Conservation (phyloP, 2,329 filamentous ascomycete genomes). For the Fragosphaeria purpurea region DNA sequence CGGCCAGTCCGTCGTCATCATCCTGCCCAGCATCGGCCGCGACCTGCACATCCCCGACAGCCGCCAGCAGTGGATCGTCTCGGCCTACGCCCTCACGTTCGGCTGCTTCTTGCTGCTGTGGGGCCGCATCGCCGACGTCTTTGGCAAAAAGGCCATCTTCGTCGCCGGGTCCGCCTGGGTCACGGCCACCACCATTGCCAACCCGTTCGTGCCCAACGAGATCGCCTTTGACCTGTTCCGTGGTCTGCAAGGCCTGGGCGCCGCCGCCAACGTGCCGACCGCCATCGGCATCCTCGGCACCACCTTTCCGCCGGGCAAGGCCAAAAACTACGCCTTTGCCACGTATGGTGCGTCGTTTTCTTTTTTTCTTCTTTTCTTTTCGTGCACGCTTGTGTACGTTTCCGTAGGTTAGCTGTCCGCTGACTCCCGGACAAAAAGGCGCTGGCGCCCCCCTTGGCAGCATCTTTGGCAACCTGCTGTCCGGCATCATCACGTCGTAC, state of each 20-base stretch:
- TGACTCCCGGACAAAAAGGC: slow-evolving; percentile 22
- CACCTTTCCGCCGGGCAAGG: slow-evolving; percentile 56
- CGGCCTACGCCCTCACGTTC: slow-evolving; percentile 55
- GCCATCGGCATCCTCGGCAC: slow-evolving; percentile 60
- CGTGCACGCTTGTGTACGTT: too few relatives aligned
- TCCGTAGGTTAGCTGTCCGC: too few relatives aligned
- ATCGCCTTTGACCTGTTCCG: slow-evolving; percentile 58
- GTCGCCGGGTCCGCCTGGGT: slow-evolving; percentile 55
- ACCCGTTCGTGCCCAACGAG: slow-evolving; percentile 56
- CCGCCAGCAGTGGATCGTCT: slow-evolving; percentile 56
- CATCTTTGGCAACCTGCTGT: slow-evolving; percentile 54
- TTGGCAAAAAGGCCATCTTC: slow-evolving; percentile 56
- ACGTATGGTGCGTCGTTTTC: slow-evolving; percentile 37
- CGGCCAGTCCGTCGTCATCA: slow-evolving; percentile 50
- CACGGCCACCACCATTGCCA: slow-evolving; percentile 45
- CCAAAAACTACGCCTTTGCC: slow-evolving; percentile 62
- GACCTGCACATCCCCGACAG: slow-evolving; percentile 47
- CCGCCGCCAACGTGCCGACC: slow-evolving; percentile 60
- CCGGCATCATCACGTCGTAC: slow-evolving; percentile 54
- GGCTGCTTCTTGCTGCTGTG: slow-evolving; percentile 59
- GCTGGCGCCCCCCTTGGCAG: slow-evolving; percentile 56
- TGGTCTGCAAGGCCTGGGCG: slow-evolving; percentile 56
- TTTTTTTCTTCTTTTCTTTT: neutral
- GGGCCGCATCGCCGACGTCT: slow-evolving; percentile 58
- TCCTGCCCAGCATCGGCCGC: slow-evolving; percentile 50